Evolutionary conservation across 768 basidiomycete species (phyloP), one percentile per base, ranked within the genome.

Genomic region (Suillus alpinus): DNA sequence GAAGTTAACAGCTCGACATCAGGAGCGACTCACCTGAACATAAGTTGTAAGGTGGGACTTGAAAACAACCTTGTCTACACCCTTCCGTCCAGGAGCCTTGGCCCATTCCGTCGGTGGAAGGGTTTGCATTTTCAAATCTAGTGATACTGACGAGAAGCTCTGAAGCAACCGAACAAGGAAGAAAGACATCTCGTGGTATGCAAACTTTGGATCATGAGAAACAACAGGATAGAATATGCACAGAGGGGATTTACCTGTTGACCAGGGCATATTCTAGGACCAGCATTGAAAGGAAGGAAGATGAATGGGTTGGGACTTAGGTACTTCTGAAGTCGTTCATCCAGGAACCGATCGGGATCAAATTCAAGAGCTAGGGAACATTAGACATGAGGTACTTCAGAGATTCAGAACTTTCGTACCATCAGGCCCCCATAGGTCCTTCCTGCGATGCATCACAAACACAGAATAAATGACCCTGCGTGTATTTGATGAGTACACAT

Each of bases 201-300:
- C 81, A 67, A 84, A 83, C 77, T 84, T 50, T 2, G 10, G 14
- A n/a, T 13, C 39, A 6, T 23, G 59, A 43, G 26, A 40, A 32
- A 26, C 14, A 59, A 43, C 23, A 18, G 20, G 4, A 26, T 59
- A 23, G 9, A 9, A n/a, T 26, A 16, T 13, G 57, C 39, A 20
- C 16, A 32, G 49, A 32, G 39, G 34, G 20, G 40, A 61, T 7
- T n/a, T 59, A 74, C 71, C 70, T 80, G 79, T 63, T 81, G 80
- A 0, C 81, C 87, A 9, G 86, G 77, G 59, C 87, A 88, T 62
- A 86, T 84, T 10, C 87, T 77, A 6, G 86, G 87, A 1, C 85
- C 87, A 0, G 85, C 86, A 60, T 87, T 87, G 74, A 88, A 88
- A 0, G 87, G 86, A 6, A 84, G 72, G 70, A 88, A 89, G 62